A percentile compares a stretch with the other conserved stretches of the same genome.
phyloP scores from a whole-genome alignment of 129 eudicot species.

The Tagetes erecta region DNA sequence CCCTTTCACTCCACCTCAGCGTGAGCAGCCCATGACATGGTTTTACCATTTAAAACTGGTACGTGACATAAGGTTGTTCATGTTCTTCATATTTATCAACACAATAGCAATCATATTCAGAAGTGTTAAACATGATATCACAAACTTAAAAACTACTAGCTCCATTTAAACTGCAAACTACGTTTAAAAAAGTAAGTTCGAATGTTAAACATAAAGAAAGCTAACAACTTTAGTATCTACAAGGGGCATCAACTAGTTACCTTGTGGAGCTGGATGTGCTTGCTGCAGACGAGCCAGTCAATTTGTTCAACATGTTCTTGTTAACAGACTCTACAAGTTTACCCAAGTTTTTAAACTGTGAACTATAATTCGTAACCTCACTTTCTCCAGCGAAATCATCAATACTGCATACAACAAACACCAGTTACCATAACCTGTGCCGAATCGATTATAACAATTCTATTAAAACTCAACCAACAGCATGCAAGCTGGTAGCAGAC shows the following conservation, averaged over 20 bases:
- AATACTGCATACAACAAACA: slow-evolving; percentile 46
- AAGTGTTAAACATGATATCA: neutral
- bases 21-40: no score
- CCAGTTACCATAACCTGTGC: slow-evolving; percentile 4
- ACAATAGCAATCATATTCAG: no score
- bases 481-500: neutral
- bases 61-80: neutral
- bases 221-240: neutral
- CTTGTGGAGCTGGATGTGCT: slow-evolving; percentile 44
- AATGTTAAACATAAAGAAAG: neutral
- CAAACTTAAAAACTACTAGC: neutral
- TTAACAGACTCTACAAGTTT: slow-evolving; percentile 57
- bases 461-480: neutral
- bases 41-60: neutral
- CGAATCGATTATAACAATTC: neutral
- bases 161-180: no score
- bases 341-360: slow-evolving; percentile 72
- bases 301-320: slow-evolving; percentile 43
- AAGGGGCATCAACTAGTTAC: slow-evolving; percentile 32
- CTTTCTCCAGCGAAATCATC: slow-evolving; percentile 55
- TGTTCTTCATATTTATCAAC: neutral
- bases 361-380: slow-evolving; percentile 51
- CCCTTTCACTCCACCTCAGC: no score
- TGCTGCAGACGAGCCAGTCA: slow-evolving; percentile 40
- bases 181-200: neutral